phyloP scores from a whole-genome alignment of 2,329 filamentous ascomycete genomes.

The Rhexocercosporidium sp. region DNA sequence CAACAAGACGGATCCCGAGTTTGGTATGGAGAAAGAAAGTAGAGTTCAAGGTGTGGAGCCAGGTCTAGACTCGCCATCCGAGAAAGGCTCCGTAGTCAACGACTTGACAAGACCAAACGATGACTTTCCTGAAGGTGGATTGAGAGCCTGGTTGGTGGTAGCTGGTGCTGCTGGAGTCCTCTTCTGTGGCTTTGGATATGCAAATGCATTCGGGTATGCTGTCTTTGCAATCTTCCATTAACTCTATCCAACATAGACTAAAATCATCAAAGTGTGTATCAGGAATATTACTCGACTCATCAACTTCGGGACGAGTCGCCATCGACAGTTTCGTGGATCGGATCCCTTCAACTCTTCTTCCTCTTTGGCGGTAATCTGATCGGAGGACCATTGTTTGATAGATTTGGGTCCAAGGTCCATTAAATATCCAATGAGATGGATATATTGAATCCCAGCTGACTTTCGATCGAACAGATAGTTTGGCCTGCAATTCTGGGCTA shows the following conservation, averaged over 20 bases:
- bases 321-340: conserved; percentile 64
- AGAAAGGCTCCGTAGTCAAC: not conserved
- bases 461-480: conserved; percentile 44
- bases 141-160: conserved; percentile 60
- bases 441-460: conserved; percentile 11
- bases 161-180: conserved; percentile 46
- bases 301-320: conserved; percentile 53
- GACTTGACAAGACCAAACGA: not conserved
- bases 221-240: not conserved
- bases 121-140: conserved; percentile 61
- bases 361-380: conserved; percentile 58
- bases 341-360: conserved; percentile 59
- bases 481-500: conserved; percentile 31
- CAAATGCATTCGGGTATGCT: conserved; percentile 51
- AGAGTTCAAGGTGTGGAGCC: not conserved
- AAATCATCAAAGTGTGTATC: conserved; percentile 53
- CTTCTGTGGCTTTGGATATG: conserved; percentile 56
- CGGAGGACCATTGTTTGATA: conserved; percentile 64
- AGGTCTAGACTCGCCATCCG: not conserved
- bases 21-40: not conserved
- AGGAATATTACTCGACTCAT: conserved; percentile 59
- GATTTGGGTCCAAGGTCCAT: conserved; percentile 58
- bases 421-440: not conserved
- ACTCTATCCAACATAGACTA: not conserved
- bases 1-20: not conserved